phyloP scores from a whole-genome alignment of 2,329 filamentous ascomycete genomes.

The Helotiales sp. region DNA sequence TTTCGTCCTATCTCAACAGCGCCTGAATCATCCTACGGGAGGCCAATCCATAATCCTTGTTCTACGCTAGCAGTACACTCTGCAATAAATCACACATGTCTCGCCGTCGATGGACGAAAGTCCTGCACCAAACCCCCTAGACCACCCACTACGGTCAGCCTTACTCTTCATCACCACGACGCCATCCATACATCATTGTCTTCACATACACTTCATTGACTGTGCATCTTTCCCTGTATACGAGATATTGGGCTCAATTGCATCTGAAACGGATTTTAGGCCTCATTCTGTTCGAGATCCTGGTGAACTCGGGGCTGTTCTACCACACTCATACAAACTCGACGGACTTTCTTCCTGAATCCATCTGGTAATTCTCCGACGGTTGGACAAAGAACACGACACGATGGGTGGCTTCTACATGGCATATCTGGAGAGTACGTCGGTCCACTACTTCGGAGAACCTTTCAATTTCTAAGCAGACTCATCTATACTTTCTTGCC shows the following conservation, averaged over 20 bases:
- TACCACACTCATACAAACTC: slow-evolving; percentile 28
- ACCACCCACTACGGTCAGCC: slow-evolving; percentile 36
- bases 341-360: slow-evolving; percentile 23
- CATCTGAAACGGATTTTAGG: slow-evolving; percentile 39
- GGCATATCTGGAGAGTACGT: slow-evolving; percentile 41
- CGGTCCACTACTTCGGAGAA: slow-evolving; percentile 24
- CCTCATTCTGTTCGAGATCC: slow-evolving; percentile 26
- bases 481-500: slow-evolving; percentile 18
- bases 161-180: slow-evolving; percentile 36
- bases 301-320: slow-evolving; percentile 27
- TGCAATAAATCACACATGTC: slow-evolving; percentile 66
- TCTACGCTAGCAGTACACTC: slow-evolving; percentile 35
- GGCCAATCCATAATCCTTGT: slow-evolving; percentile 34
- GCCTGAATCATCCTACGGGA: slow-evolving; percentile 31
- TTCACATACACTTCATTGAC: slow-evolving; percentile 32
- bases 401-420: slow-evolving; percentile 68
- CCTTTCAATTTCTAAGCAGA: slow-evolving; percentile 25
- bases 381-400: slow-evolving; percentile 21
- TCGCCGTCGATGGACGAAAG: slow-evolving; percentile 53
- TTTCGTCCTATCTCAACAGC: slow-evolving; percentile 41
- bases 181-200: slow-evolving; percentile 34
- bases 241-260: slow-evolving; percentile 55
- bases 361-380: slow-evolving; percentile 21
- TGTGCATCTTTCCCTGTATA: slow-evolving; percentile 42
- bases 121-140: slow-evolving; percentile 36